A percentile compares a stretch with the other conserved stretches of the same genome.
Evolutionary conservation across 768 basidiomycete genomes (phyloP).

Genomic region (Auricularia heimuer): DNA sequence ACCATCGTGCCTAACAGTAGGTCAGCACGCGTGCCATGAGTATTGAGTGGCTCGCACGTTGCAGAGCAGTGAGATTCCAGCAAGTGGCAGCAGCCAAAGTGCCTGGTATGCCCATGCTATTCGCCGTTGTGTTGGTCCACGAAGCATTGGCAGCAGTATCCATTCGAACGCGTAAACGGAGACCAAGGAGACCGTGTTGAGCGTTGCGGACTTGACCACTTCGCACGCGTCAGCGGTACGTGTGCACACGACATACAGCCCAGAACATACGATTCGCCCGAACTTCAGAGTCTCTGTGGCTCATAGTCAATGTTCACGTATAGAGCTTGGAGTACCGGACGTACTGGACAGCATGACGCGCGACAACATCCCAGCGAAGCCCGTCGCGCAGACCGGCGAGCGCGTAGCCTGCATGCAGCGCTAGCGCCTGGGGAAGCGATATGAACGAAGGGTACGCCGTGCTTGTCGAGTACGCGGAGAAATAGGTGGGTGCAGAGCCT

Average conservation of each 20-base stretch:
- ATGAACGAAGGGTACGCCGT: conserved; percentile 58
- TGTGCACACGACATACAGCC: not conserved
- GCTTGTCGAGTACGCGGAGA: not conserved
- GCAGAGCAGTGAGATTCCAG: conserved; percentile 67
- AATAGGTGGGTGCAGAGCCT: not conserved
- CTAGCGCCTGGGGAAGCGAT: conserved; percentile 46
- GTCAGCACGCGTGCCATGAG: conserved; percentile 6
- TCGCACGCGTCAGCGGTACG: conserved; percentile 1
- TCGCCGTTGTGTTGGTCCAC: conserved; percentile 45
- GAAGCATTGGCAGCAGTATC: conserved; percentile 57
- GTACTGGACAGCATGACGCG: conserved; percentile 50
- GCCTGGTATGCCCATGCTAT: conserved; percentile 68
- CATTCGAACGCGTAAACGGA: conserved; percentile 73
- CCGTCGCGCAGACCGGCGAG: conserved; percentile 57
- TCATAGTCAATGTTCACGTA: conserved; percentile 10
- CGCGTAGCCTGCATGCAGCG: conserved; percentile 51
- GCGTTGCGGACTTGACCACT: conserved; percentile 61
- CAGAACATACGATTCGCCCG: conserved; percentile 38
- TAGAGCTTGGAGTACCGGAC: conserved; percentile 5
- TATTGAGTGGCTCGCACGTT: conserved; percentile 47
- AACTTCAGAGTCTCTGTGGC: conserved; percentile 61
- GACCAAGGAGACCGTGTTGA: conserved; percentile 60
- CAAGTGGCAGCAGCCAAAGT: conserved; percentile 71
- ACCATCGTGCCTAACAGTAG: conserved; percentile 59
- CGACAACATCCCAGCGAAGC: conserved; percentile 60